phyloP scores from a whole-genome alignment of 2,329 filamentous ascomycete genomes.

The Pezicula carpinea region DNA sequence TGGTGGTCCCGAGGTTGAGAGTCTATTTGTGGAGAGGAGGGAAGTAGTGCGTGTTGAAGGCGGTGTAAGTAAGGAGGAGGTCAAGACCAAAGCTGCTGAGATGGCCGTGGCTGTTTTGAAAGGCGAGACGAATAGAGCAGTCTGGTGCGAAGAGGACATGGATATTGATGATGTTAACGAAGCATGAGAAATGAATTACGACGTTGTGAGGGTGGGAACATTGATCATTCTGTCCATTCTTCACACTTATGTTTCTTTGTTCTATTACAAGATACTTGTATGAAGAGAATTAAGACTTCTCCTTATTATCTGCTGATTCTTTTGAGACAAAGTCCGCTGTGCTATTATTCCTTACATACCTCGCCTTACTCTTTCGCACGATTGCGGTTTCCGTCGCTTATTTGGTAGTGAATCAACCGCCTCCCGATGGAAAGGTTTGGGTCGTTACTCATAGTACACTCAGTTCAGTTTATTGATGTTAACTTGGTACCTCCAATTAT shows the following conservation, averaged over 20 bases:
- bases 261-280: too few species aligned
- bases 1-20: conserved; percentile 38
- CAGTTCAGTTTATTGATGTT: too few species aligned
- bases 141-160: neutral
- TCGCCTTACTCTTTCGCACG: too few species aligned
- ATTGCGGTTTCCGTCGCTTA: neutral
- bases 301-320: too few species aligned
- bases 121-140: neutral
- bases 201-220: neutral
- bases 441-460: too few species aligned
- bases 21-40: conserved; percentile 37
- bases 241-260: neutral
- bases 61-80: conserved; percentile 46
- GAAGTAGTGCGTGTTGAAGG: conserved; percentile 40
- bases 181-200: neutral
- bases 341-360: too few species aligned
- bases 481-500: too few species aligned
- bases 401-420: too few species aligned
- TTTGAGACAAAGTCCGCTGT: too few species aligned
- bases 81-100: conserved; percentile 51
- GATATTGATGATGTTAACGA: neutral
- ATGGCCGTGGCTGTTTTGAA: conserved; percentile 37
- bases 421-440: too few species aligned
- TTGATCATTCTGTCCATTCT: neutral
- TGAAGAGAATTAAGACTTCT: too few species aligned